Evolutionary conservation across 306 rosid species (phyloP).

Genomic region (Cucurbita moschata): DNA sequence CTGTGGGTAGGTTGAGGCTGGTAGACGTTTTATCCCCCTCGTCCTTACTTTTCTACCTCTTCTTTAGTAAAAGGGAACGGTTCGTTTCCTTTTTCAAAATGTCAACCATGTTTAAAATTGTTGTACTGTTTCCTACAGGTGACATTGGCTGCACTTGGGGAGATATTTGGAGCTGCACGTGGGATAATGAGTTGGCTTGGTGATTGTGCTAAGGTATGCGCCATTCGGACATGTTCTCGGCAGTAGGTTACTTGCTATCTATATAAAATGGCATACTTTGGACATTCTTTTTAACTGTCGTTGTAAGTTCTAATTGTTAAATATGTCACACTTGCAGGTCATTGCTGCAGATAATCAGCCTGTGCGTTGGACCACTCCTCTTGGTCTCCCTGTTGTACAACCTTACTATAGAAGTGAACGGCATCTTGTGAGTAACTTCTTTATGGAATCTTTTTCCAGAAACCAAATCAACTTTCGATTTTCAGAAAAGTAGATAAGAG

Average conservation of each 20-base stretch:
- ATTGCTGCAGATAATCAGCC: conserved; percentile 71
- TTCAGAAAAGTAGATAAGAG: neutral
- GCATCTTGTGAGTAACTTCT: conserved; percentile 45
- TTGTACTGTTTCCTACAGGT: conserved; percentile 27
- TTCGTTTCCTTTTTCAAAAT: neutral
- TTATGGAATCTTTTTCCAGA: neutral
- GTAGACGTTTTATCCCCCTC: neutral
- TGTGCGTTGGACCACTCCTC: conserved; percentile 82
- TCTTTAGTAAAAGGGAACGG: neutral
- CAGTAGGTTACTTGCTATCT: neutral
- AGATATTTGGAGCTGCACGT: conserved; percentile 81
- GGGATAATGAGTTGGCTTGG: conserved; percentile 82
- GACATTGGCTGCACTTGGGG: conserved; percentile 85
- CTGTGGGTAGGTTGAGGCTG: neutral
- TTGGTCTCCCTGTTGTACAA: conserved; percentile 84
- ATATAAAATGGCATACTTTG: neutral
- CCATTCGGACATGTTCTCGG: conserved; percentile 1
- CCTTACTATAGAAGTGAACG: conserved; percentile 65
- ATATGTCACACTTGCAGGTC: conserved; percentile 30
- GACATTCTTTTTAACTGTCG: neutral
- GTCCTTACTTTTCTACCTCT: neutral
- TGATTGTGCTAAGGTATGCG: conserved; percentile 72
- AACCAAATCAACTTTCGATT: neutral
- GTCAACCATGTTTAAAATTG: neutral
- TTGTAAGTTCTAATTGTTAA: conserved; percentile 1